Evolutionary conservation across 2,329 filamentous ascomycete genomes (phyloP).

Genomic region (Aspergillus clavatus): DNA sequence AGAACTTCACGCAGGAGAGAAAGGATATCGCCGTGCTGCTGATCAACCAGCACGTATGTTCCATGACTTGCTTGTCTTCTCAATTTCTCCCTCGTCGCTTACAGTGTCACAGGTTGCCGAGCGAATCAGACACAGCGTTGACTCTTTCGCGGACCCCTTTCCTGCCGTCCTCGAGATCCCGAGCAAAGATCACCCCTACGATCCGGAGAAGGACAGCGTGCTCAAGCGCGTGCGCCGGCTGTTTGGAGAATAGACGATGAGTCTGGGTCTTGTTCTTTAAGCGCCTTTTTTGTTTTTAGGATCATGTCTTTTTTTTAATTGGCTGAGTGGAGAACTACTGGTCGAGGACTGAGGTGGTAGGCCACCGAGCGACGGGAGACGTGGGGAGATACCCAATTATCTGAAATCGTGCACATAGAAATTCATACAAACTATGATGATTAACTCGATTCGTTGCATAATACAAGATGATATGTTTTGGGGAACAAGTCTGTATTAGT

Average conservation of each 20-base stretch:
- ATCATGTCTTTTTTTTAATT: constrained; percentile 5
- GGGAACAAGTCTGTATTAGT: background rate
- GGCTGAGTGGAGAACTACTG: background rate
- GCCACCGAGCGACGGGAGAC: background rate
- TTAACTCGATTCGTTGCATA: too few species aligned
- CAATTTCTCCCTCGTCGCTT: too few species aligned
- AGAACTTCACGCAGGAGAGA: constrained; percentile 78
- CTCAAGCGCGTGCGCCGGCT: constrained; percentile 75
- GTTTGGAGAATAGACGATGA: constrained; percentile 52
- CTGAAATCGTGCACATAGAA: constrained; percentile 7
- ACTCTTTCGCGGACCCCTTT: constrained; percentile 90
- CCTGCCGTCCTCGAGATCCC: constrained; percentile 96
- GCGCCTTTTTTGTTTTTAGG: background rate
- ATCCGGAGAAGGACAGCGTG: constrained; percentile 98
- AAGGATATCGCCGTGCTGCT: constrained; percentile 96
- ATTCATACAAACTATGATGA: background rate
- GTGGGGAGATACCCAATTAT: constrained; percentile 17
- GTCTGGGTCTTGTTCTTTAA: constrained; percentile 1
- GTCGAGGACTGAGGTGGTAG: constrained; percentile 1
- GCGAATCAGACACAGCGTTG: constrained; percentile 82
- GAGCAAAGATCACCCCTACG: constrained; percentile 97
- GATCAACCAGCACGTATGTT: constrained; percentile 90
- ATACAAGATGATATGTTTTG: too few species aligned
- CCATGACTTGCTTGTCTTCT: too few species aligned
- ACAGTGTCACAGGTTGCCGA: constrained; percentile 68